Percentiles rank a stretch among this genome's conserved stretches.
Conservation (phyloP, 2,329 filamentous ascomycete species). For the Cladobotryum mycophilum region DNA sequence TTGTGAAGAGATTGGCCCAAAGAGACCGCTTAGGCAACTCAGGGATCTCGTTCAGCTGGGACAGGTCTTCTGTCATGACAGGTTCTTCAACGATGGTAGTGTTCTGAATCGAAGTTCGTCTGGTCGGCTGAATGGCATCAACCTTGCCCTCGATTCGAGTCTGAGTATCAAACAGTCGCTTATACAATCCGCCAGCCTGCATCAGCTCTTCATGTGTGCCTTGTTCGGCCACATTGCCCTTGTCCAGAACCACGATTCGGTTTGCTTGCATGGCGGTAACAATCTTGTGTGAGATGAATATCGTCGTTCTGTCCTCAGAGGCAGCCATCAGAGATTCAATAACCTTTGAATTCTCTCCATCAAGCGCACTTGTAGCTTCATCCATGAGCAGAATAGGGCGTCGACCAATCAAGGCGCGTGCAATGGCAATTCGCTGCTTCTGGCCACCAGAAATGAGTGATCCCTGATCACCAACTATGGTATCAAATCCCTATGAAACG, state of each 20-base stretch:
- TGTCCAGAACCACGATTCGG: not conserved
- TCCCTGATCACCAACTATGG: slow-evolving; percentile 11
- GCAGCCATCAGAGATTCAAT: slow-evolving; percentile 41
- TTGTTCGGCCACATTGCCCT: not conserved
- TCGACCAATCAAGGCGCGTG: slow-evolving; percentile 15
- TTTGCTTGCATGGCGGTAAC: not conserved
- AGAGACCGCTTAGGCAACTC: slow-evolving; percentile 1
- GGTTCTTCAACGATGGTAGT: not conserved
- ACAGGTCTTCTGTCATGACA: slow-evolving; percentile 38
- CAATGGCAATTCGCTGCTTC: slow-evolving; percentile 14
- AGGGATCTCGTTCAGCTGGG: slow-evolving; percentile 17
- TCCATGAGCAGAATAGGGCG: slow-evolving; percentile 17
- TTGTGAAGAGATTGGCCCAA: not conserved
- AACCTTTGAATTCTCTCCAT: slow-evolving; percentile 23
- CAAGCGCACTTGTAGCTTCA: slow-evolving; percentile 14
- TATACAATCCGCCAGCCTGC: not conserved
- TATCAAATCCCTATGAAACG: slow-evolving; percentile 9
- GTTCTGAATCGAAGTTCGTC: not conserved
- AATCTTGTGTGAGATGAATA: not conserved
- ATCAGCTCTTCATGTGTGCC: not conserved
- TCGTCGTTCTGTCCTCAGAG: not conserved
- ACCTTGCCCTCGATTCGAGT: not conserved
- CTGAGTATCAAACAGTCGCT: not conserved
- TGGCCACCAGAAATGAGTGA: slow-evolving; percentile 13
- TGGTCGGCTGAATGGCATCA: not conserved